Base-by-base conservation (phyloP, 345 rosid genomes). In the Microcos paniculata region DNA sequence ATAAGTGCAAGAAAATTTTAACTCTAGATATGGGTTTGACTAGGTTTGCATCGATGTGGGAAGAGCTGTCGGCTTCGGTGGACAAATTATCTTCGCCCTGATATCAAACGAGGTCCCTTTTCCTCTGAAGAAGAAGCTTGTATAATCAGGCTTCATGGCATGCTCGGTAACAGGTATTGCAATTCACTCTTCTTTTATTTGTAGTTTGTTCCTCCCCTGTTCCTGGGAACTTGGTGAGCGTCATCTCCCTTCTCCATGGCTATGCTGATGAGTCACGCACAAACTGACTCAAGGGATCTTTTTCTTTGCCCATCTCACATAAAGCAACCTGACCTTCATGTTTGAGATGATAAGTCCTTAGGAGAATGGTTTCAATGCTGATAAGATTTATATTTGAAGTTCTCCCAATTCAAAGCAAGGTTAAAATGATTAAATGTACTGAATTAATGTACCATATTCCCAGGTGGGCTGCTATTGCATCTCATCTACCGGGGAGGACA, bases 381-480 rank as follows among this genome's bases (percentile, higher is more conserved):
- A n/a, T 2, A 35, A 35, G 5, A 35, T 2, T 35, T 35, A 2
- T 35, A 5, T 35, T 35, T 48, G 53, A 10, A 11, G 19, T 48
- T 48, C 53, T 10, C 11, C 6, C 53, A 48, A 48, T 48, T 48
- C 53, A 6, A 23, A 10, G 1, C 0, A 61, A 11, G n/a, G 1
- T 1, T 15, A 18, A 58, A 59, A 61, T 61, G 42, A 61, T 21
- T 58, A 23, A 11, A 57, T 9, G 14, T 12, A 26, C 24, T 26
- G 19, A 57, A 1, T 65, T 26, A 40, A 66, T 63, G 3, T 1
- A 12, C 18, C 57, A 70, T 13, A 31, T 42, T 73, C 6, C 35
- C 70, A 85, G 86, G 76, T 85, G 88, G 87, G 82, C 86, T 9
- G 67, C 83, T 26, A 81, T 85, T 72, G 87, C 88, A 33, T 81